These are phyloP conservation scores for Diutina catenulata DNA, from an alignment of 1,139 yeast species.

Conservation along the genomic window DNA sequence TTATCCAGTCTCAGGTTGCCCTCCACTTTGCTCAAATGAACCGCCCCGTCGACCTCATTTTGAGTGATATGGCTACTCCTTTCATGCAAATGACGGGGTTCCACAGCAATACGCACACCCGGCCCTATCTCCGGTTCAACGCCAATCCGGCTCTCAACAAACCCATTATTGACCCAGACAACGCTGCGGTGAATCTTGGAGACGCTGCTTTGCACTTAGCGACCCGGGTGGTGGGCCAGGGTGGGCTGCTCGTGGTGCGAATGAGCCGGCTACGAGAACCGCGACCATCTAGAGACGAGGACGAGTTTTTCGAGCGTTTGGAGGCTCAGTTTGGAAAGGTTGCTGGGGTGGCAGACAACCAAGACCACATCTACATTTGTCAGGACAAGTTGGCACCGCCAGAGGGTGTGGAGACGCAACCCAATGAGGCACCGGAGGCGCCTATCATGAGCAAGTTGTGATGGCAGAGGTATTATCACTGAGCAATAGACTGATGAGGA, in stretches of 20 bases:
- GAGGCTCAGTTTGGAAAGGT: not conserved
- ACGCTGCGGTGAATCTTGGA: conserved; percentile 51
- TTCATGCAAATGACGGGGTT: conserved; percentile 53
- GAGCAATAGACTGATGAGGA: too few relatives aligned
- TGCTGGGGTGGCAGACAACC: too few relatives aligned
- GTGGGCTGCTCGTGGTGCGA: conserved; percentile 68
- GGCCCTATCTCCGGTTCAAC: conserved; percentile 39
- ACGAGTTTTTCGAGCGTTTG: not conserved
- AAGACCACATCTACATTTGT: conserved; percentile 30
- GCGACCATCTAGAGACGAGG: conserved; percentile 36
- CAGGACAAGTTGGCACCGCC: conserved; percentile 39
- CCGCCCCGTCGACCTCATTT: conserved; percentile 35
- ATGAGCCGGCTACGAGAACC: conserved; percentile 44
- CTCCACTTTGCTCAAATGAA: conserved; percentile 16
- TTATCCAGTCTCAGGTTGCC: conserved; percentile 35
- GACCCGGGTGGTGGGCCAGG: conserved; percentile 51
- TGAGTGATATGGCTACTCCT: conserved; percentile 85
- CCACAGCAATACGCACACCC: conserved; percentile 64
- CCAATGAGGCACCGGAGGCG: not conserved
- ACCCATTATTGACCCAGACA: conserved; percentile 16
- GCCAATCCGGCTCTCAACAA: conserved; percentile 17
- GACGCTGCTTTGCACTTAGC: conserved; percentile 81
- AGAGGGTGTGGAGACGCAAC: conserved; percentile 12
- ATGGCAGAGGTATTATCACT: too few relatives aligned
- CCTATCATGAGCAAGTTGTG: too few relatives aligned